These are phyloP conservation scores for Mimosa bimucronata DNA, from an alignment of 306 rosid species.

Conservation along the genomic window DNA sequence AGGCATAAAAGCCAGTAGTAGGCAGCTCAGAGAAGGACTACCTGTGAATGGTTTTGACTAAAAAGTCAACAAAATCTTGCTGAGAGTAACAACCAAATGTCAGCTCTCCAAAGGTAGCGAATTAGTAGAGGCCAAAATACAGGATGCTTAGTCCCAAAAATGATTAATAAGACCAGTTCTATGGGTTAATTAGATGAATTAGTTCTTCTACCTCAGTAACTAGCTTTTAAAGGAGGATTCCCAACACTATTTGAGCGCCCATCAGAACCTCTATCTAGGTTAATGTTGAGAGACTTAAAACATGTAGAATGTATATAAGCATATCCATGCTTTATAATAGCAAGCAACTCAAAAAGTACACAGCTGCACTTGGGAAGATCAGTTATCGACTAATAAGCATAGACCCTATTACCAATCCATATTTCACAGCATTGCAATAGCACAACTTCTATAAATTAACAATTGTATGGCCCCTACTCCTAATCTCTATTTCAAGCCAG, in stretches of 20 bases:
- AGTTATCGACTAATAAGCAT: too few relatives aligned
- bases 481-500: not conserved
- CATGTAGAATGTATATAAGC: not conserved
- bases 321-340: conserved; percentile 16
- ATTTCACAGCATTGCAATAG: too few relatives aligned
- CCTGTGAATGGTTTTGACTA: too few relatives aligned
- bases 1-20: not conserved
- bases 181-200: not conserved
- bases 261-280: not conserved
- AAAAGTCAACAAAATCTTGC: not conserved
- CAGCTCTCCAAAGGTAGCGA: not conserved
- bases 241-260: not conserved
- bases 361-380: not conserved
- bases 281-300: conserved; percentile 6
- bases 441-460: not conserved
- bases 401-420: too few relatives aligned
- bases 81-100: not conserved
- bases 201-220: not conserved
- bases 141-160: not conserved
- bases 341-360: conserved; percentile 16
- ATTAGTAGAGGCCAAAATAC: too few relatives aligned
- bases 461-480: not conserved
- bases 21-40: not conserved
- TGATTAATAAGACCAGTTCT: not conserved
- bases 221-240: not conserved